Conservation (phyloP, 257 asterid species). For the Solanum habrochaites region DNA sequence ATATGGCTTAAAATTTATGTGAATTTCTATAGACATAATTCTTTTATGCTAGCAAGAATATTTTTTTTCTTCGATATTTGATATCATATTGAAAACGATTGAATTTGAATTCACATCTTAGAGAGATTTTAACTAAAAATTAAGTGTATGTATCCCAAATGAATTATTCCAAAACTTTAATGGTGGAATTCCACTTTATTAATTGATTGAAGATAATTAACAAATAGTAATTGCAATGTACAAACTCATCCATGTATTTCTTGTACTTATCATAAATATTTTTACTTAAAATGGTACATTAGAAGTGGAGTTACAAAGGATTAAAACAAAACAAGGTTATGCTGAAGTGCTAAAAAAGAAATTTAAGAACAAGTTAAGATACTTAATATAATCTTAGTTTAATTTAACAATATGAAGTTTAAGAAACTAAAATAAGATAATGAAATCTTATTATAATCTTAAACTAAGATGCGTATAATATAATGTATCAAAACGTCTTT, state of each 20-base stretch:
- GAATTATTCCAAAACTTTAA: neutral
- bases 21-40: neutral
- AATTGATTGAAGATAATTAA: neutral
- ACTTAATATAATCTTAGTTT: neutral
- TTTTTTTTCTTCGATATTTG: neutral
- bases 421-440: neutral
- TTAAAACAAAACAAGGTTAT: neutral
- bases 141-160: neutral
- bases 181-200: neutral
- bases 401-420: neutral
- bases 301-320: too few species aligned
- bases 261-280: neutral
- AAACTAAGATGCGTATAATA: neutral
- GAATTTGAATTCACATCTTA: neutral
- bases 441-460: neutral
- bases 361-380: neutral
- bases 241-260: neutral
- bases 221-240: neutral
- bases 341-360: neutral
- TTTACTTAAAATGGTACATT: too few species aligned
- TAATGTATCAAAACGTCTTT: neutral
- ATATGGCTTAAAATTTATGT: neutral
- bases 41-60: neutral
- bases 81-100: too few species aligned
- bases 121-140: too few species aligned